Conservation (phyloP, 2,329 filamentous ascomycete species). For the Fusarium sp. region DNA sequence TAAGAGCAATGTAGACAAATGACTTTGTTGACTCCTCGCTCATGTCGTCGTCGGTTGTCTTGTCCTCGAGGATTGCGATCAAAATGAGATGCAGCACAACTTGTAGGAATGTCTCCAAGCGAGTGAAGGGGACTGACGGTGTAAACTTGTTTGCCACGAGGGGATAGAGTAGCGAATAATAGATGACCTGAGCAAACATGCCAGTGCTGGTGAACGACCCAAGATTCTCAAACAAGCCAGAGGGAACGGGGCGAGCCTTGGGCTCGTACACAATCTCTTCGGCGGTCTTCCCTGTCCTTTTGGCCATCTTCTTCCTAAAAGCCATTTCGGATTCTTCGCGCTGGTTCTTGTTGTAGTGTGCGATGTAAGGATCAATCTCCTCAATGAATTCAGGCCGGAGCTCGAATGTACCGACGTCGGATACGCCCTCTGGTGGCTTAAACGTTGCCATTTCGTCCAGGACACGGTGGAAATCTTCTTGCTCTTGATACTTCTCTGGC, state of each 20-base stretch:
- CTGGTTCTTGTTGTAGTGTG: constrained; percentile 97
- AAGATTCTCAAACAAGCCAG: constrained; percentile 83
- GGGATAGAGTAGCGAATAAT: constrained; percentile 88
- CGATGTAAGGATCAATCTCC: constrained; percentile 94
- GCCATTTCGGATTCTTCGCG: constrained; percentile 94
- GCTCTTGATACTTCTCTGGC: constrained; percentile 90
- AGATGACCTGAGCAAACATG: constrained; percentile 91
- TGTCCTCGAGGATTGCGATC: constrained; percentile 88
- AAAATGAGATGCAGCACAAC: constrained; percentile 91
- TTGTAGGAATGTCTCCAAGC: constrained; percentile 92
- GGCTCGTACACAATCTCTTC: constrained; percentile 95
- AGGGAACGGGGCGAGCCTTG: constrained; percentile 80
- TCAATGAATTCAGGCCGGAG: constrained; percentile 89
- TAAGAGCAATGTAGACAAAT: constrained; percentile 81
- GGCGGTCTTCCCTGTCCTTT: constrained; percentile 84
- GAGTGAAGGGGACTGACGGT: constrained; percentile 82
- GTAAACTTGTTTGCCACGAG: constrained; percentile 78
- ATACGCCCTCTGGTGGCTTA: constrained; percentile 90
- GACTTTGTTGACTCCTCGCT: constrained; percentile 69
- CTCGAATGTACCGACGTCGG: constrained; percentile 95
- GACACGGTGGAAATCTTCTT: constrained; percentile 88
- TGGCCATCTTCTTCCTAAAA: constrained; percentile 89
- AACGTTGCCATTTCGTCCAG: constrained; percentile 91
- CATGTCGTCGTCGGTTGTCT: constrained; percentile 69
- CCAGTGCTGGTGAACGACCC: constrained; percentile 86